These are phyloP conservation scores for Stromatinia cepivora DNA, from an alignment of 2,329 filamentous ascomycete species.

Conservation along the genomic window DNA sequence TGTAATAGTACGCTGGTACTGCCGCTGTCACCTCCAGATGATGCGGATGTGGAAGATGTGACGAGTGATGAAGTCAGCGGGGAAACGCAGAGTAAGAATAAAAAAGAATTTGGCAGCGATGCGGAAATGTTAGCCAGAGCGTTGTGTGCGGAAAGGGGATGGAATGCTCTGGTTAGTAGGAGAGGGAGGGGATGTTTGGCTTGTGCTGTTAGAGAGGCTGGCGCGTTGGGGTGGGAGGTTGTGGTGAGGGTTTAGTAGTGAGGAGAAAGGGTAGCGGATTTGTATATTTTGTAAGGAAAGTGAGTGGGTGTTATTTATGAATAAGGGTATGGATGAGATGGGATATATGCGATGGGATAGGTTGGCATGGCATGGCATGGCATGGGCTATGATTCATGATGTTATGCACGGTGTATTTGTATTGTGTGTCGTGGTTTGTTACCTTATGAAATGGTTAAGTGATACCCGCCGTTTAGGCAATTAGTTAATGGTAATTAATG, in stretches of 20 bases:
- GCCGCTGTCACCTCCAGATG: slow-evolving; percentile 36
- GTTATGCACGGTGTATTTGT: not conserved
- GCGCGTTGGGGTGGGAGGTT: slow-evolving; percentile 60
- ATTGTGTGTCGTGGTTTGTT: not conserved
- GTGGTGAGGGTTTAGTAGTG: slow-evolving; percentile 29
- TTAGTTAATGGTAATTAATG: slow-evolving; percentile 18
- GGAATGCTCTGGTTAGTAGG: slow-evolving; percentile 71
- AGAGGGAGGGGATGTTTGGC: slow-evolving; percentile 67
- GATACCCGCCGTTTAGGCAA: slow-evolving; percentile 22
- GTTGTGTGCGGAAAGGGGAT: slow-evolving; percentile 71
- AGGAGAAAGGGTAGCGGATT: not conserved
- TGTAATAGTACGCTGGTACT: slow-evolving; percentile 46
- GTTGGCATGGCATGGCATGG: not conserved
- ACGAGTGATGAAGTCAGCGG: not conserved
- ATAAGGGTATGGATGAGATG: not conserved
- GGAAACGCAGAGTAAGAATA: not conserved
- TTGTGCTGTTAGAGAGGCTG: slow-evolving; percentile 74
- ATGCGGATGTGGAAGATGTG: not conserved
- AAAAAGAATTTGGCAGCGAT: slow-evolving; percentile 51
- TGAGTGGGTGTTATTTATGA: not conserved
- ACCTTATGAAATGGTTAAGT: slow-evolving; percentile 11
- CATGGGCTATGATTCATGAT: not conserved
- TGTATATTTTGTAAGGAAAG: not conserved
- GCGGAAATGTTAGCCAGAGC: slow-evolving; percentile 71
- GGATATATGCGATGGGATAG: not conserved